Base-by-base conservation (phyloP, 2,329 filamentous ascomycete species). In the Gaeumannomyces tritici region DNA sequence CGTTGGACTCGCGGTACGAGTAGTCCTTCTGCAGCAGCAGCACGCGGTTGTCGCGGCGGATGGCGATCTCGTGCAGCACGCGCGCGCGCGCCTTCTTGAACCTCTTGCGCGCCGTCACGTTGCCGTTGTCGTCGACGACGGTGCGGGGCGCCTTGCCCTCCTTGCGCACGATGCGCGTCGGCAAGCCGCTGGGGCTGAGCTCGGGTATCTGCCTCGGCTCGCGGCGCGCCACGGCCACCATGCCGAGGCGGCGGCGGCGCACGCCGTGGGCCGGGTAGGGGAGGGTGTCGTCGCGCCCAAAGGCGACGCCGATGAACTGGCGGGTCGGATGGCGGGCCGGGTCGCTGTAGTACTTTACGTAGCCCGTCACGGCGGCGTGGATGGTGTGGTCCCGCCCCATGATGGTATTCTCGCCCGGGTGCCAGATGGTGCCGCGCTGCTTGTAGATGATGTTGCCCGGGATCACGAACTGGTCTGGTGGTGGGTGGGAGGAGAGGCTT, bases 401-500 rank as follows among this genome's bases (percentile, higher is more conserved):
- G 70, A 88, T 90, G 75, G 90, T 91, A 77, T 99, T 98, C 74
- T 98, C 95, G 70, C 95, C 95, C 1, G 95, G 89, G 74, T 89
- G 93, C 95, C 95, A 99, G 70, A 88, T 85, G 4, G 95, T 96
- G 69, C 95, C 95, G 70, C 93, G 89, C 77, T 99, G 95, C 73
- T 91, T 92, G 84, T 95, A 99, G 77, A 99, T 90, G 76, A 99
- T 99, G 80, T 96, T 98, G 62, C 95, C 95, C 5, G 93, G 89
- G 63, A 96, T 89, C 47, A 99, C 95, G 75, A 89, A 96, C 79
- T 97, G 89, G 73, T 93, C 89, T 93, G 51, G 51, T 21, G 7
- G 27, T 27, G n/a, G 24, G 57, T 51, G 18, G 33, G 51, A 27
- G 57, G 18, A 54, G 55, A 24, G 13, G n/a, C 18, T 26, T 15